Conservation (phyloP, 2,329 filamentous ascomycete species). For the Penicillium sp. region DNA sequence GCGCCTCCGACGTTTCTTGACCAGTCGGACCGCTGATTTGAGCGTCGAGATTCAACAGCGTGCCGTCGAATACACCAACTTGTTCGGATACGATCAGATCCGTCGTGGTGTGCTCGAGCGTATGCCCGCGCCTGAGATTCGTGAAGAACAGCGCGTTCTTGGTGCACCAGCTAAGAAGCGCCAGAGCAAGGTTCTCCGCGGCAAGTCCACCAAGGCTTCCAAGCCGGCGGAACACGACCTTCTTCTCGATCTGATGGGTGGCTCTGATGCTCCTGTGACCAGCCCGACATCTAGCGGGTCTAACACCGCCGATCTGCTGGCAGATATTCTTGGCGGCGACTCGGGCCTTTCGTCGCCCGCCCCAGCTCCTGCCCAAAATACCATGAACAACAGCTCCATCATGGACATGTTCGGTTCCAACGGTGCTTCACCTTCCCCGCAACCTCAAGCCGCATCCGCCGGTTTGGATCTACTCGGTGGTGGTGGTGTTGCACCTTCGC, state of each 20-base stretch:
- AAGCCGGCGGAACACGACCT: constrained; percentile 91
- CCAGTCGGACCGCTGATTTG: constrained; percentile 76
- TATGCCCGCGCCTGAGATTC: constrained; percentile 96
- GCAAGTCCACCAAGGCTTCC: constrained; percentile 70
- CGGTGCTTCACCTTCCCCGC: constrained; percentile 48
- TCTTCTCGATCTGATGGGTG: constrained; percentile 88
- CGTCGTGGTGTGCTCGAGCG: constrained; percentile 89
- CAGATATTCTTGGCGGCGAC: constrained; percentile 82
- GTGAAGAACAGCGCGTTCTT: constrained; percentile 87
- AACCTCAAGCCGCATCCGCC: constrained; percentile 46
- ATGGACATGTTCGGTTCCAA: constrained; percentile 79
- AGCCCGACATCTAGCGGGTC: constrained; percentile 56
- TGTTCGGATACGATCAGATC: constrained; percentile 88
- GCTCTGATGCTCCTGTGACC: constrained; percentile 63
- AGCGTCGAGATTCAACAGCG: constrained; percentile 96
- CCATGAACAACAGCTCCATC: constrained; percentile 68
- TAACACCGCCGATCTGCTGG: constrained; percentile 82
- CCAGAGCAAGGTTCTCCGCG: constrained; percentile 60
- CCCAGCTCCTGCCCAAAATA: constrained; percentile 51
- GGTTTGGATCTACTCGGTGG: constrained; percentile 36
- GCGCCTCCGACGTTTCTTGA: constrained; percentile 74
- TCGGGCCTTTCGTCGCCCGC: constrained; percentile 55
- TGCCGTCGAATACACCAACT: constrained; percentile 89
- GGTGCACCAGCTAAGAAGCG: constrained; percentile 73
- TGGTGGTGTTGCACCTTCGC: constrained; percentile 37